Evolutionary conservation across 2,329 filamentous ascomycete species (phyloP).

Genomic region (Leptographium radiaticola): DNA sequence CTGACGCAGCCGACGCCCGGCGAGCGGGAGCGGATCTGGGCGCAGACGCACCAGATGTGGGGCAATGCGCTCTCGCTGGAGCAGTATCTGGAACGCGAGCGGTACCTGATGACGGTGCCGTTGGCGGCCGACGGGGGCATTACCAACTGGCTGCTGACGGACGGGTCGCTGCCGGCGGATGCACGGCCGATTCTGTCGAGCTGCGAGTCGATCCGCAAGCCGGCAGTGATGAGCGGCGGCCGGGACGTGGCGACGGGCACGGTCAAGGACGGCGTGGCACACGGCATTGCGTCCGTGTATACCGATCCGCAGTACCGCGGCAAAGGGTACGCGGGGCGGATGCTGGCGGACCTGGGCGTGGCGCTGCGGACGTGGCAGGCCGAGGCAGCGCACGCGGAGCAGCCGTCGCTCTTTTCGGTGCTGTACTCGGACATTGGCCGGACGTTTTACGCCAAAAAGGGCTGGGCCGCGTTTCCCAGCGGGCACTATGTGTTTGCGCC

Average conservation of each 20-base stretch:
- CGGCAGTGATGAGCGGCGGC: constrained; percentile 20
- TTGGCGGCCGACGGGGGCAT: constrained; percentile 46
- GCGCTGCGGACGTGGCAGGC: constrained; percentile 25
- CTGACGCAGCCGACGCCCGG: constrained; percentile 43
- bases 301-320: constrained; percentile 54
- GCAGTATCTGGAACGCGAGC: constrained; percentile 47
- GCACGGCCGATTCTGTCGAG: constrained; percentile 44
- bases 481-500: constrained; percentile 54
- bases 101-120: constrained; percentile 41
- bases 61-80: constrained; percentile 38
- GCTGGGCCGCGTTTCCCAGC: constrained; percentile 66
- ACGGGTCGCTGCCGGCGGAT: constrained; percentile 22
- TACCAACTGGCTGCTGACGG: constrained; percentile 51
- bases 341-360: constrained; percentile 53
- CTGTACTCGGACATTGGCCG: constrained; percentile 82
- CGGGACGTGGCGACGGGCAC: not conserved
- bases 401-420: constrained; percentile 51
- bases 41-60: constrained; percentile 44
- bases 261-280: constrained; percentile 41
- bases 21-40: constrained; percentile 43
- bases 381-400: not conserved
- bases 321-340: constrained; percentile 63
- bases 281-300: constrained; percentile 74
- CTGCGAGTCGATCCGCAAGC: constrained; percentile 52
- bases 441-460: constrained; percentile 62